Percentiles rank a stretch among this genome's conserved stretches.
These are phyloP conservation scores for Acanthamoeba sp. DNA, from an alignment of 208 protist genomes.

Conservation along the genomic window DNA sequence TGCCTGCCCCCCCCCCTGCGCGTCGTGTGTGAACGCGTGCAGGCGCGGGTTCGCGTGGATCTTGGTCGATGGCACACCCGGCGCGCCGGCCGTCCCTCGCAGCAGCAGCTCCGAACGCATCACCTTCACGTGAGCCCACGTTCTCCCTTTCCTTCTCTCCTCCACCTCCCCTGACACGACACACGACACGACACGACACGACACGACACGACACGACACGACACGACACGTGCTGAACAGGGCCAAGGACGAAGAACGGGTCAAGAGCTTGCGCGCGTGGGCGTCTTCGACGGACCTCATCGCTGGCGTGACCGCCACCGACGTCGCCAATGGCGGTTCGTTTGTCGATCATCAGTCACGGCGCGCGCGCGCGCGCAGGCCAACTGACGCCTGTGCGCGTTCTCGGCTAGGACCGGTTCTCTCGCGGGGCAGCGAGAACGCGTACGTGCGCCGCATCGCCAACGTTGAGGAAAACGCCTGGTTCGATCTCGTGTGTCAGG, in stretches of 20 bases:
- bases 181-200: not conserved
- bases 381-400: too few relatives aligned
- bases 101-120: not conserved
- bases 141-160: not conserved
- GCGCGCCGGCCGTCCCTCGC: not conserved
- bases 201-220: not conserved
- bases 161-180: not conserved
- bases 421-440: too few relatives aligned
- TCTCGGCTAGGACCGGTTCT: too few relatives aligned
- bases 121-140: not conserved
- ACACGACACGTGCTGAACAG: not conserved
- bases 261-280: conserved; percentile 24
- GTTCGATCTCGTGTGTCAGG: not conserved
- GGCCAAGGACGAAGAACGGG: not conserved
- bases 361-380: too few relatives aligned
- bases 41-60: conserved; percentile 31
- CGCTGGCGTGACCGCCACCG: not conserved
- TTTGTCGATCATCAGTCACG: too few relatives aligned
- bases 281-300: not conserved
- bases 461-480: not conserved
- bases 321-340: too few relatives aligned
- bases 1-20: not conserved
- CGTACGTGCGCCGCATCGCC: not conserved
- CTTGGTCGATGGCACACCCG: not conserved
- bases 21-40: not conserved